phyloP scores from a whole-genome alignment of 768 basidiomycete genomes.

The Mrakia frigida region DNA sequence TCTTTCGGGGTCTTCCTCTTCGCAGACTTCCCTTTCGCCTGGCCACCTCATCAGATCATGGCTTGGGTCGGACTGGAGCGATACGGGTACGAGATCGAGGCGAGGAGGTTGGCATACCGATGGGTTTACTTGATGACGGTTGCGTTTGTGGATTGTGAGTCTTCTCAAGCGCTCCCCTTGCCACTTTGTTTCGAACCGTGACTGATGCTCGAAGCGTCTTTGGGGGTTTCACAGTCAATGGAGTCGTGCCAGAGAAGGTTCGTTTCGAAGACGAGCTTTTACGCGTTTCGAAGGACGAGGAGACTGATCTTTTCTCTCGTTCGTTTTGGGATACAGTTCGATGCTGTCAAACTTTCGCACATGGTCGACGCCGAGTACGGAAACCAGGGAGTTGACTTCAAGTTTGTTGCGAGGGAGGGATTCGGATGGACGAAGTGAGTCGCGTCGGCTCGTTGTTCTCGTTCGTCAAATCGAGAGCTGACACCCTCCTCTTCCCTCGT shows the following conservation, averaged over 20 bases:
- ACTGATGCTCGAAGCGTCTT: constrained; percentile 44
- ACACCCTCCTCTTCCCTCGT: neutral
- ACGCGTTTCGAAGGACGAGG: constrained; percentile 3
- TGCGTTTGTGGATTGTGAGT: constrained; percentile 44
- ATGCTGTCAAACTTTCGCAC: constrained; percentile 91
- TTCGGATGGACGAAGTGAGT: constrained; percentile 77
- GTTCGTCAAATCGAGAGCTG: neutral
- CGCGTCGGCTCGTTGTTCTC: neutral
- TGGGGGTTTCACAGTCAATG: constrained; percentile 82
- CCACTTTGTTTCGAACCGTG: constrained; percentile 42
- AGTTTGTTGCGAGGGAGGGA: constrained; percentile 92
- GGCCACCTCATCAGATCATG: constrained; percentile 99
- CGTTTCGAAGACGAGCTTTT: constrained; percentile 9
- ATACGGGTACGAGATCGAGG: constrained; percentile 90
- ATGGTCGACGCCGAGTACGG: constrained; percentile 96
- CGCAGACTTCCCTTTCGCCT: constrained; percentile 39
- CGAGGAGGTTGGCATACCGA: constrained; percentile 85
- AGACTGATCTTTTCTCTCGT: constrained; percentile 39
- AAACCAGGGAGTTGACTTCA: constrained; percentile 80
- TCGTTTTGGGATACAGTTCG: constrained; percentile 56
- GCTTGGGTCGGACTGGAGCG: constrained; percentile 94
- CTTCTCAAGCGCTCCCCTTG: constrained; percentile 48
- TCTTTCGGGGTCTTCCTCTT: neutral
- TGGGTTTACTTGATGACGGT: constrained; percentile 83
- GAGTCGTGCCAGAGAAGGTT: constrained; percentile 87